phyloP scores from a whole-genome alignment of 2,329 filamentous ascomycete genomes.

The Neonectria ditissima region DNA sequence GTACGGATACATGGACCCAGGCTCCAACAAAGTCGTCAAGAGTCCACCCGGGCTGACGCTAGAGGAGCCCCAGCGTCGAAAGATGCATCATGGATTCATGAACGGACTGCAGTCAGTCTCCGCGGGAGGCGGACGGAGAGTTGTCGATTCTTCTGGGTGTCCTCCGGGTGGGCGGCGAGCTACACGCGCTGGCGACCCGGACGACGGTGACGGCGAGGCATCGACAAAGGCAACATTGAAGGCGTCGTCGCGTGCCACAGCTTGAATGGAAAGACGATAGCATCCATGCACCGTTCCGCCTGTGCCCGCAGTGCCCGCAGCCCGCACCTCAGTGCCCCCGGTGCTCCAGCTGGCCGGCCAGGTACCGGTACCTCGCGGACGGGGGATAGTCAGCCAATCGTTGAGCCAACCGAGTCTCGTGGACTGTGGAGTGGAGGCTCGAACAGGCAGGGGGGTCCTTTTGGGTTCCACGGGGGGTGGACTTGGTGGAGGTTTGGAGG shows the following conservation, averaged over 20 bases:
- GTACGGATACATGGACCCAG: slow-evolving; percentile 13
- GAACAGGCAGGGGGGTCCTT: slow-evolving; percentile 39
- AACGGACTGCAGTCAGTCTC: slow-evolving; percentile 26
- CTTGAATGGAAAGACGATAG: not conserved
- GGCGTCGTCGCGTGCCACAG: slow-evolving; percentile 2
- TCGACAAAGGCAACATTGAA: slow-evolving; percentile 31
- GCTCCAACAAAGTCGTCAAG: too few relatives aligned
- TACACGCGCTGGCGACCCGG: slow-evolving; percentile 1
- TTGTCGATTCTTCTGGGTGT: not conserved
- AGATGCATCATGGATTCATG: slow-evolving; percentile 37
- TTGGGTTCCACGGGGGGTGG: slow-evolving; percentile 22
- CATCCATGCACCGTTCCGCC: slow-evolving; percentile 6
- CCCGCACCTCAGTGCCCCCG: slow-evolving; percentile 7
- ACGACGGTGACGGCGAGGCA: not conserved
- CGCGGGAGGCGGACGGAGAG: slow-evolving; percentile 14
- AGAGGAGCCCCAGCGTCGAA: slow-evolving; percentile 39
- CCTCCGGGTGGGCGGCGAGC: not conserved
- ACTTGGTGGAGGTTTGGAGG: slow-evolving; percentile 2
- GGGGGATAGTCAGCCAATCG: slow-evolving; percentile 39
- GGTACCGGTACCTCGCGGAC: slow-evolving; percentile 43
- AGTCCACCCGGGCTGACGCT: slow-evolving; percentile 42
- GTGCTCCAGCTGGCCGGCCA: slow-evolving; percentile 27
- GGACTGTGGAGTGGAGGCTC: slow-evolving; percentile 42
- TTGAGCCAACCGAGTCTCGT: slow-evolving; percentile 40
- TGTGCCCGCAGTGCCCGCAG: slow-evolving; percentile 9